Conservation (phyloP, 768 basidiomycete genomes). For the Crassisporium funariophilum region DNA sequence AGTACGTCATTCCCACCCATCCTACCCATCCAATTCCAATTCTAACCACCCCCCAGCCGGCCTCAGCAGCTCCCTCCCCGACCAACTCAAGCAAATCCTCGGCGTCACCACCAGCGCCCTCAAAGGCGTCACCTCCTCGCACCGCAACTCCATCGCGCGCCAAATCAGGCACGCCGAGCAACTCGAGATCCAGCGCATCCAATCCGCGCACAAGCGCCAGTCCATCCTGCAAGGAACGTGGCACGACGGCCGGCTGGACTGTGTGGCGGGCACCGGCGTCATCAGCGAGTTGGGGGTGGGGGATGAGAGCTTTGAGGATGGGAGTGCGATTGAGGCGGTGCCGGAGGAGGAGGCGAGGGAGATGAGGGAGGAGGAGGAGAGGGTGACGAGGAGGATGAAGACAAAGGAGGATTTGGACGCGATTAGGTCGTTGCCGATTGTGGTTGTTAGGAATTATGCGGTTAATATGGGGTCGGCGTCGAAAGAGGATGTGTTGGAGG, state of each 20-base stretch:
- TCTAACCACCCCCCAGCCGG: slow-evolving; percentile 58
- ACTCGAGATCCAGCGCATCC: slow-evolving; percentile 38
- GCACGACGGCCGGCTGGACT: slow-evolving; percentile 88
- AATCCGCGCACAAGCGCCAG: slow-evolving; percentile 40
- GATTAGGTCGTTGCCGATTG: slow-evolving; percentile 74
- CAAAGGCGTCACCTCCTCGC: slow-evolving; percentile 57
- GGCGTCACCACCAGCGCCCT: slow-evolving; percentile 76
- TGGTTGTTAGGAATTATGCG: slow-evolving; percentile 82
- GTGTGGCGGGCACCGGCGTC: slow-evolving; percentile 81
- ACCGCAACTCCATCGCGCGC: slow-evolving; percentile 45
- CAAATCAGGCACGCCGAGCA: slow-evolving; percentile 38
- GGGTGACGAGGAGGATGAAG: slow-evolving; percentile 27
- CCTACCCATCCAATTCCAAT: not conserved
- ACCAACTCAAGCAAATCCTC: slow-evolving; percentile 85
- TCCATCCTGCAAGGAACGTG: slow-evolving; percentile 65
- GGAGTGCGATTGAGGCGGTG: slow-evolving; percentile 15
- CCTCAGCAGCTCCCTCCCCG: slow-evolving; percentile 72
- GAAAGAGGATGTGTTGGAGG: slow-evolving; percentile 70
- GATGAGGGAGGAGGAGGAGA: slow-evolving; percentile 19
- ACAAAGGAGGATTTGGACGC: slow-evolving; percentile 50
- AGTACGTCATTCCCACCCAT: slow-evolving; percentile 41
- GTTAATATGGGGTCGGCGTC: slow-evolving; percentile 51
- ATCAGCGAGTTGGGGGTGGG: slow-evolving; percentile 88
- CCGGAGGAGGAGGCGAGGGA: slow-evolving; percentile 11
- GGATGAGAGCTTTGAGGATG: slow-evolving; percentile 56